Evolutionary conservation across 2,329 filamentous ascomycete genomes (phyloP), one percentile per base, ranked within the genome.

Genomic region (Grosmannia serpens): DNA sequence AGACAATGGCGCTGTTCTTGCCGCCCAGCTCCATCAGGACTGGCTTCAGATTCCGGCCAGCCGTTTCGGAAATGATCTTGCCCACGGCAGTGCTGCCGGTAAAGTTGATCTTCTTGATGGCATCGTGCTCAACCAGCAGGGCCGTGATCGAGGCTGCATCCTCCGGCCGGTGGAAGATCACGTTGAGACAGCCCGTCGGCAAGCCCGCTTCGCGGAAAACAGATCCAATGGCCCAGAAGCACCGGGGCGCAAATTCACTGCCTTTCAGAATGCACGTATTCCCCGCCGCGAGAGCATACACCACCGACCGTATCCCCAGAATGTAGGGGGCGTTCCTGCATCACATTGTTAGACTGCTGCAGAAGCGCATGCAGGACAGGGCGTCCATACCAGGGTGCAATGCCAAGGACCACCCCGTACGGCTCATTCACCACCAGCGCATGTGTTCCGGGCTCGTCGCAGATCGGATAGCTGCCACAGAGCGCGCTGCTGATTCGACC

Each of bases 51-150:
- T 87, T 74, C 67, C 87, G 82, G 31, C 87, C 90, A 0, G 87
- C 87, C 10, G 82, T 77, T 24, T 77, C 75, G 11, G 83, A 87
- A 59, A 95, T 83, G 67, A 90, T 86, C 35, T 83, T 79, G 1
- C 90, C 90, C 0, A 94, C 85, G 0, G 70, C 70, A 0, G 89
- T 91, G 66, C 82, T 87, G 38, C 90, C 90, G 0, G 90, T 95
- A 71, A 95, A 95, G 73, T 90, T 94, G 69, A 95, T 78, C 74
- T 95, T 95, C 69, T 84, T 86, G 59, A 95, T 74, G 0, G 76
- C 75, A 0, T 81, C 81, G 65, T 88, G 77, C 53, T 82, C 79
- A 63, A 95, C 88, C 33, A 94, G 70, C 1, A 82, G 74, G 31
- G 77, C 78, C 0, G 88, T 91, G 35, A 92, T 75, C 15, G 78